Base-by-base conservation (phyloP, 2,329 filamentous ascomycete genomes). In the Remersonia thermophila region DNA sequence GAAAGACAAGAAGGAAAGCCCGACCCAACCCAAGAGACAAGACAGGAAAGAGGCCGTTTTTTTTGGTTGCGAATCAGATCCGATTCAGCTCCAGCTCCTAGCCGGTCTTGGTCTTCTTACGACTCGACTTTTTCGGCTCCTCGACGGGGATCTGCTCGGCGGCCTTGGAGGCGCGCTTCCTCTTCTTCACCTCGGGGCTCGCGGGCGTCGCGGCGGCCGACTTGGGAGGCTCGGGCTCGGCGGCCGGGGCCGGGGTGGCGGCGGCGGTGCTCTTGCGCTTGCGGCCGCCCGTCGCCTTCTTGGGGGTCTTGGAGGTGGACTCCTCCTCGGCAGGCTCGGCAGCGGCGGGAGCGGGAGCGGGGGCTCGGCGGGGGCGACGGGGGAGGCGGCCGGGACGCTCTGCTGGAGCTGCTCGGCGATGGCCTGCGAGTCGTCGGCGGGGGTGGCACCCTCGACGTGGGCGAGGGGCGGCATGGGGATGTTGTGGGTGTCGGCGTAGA, bases 161-260 rank as follows among this genome's bases (percentile, higher is more conserved):
- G 28, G 61, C 67, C 64, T 77, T 77, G 48, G 69, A 71, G 8
- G 62, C 60, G 40, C 73, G 61, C 58, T 76, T 69, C 47, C 73
- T 65, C 70, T 78, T 79, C 66, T 74, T 73, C 45, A 30, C 33
- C 39, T 73, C 73, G 20, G 73, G 71, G 54, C 68, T 74, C 38
- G 63, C 63, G 17, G 67, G 64, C 20, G 60, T 60, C 20, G 57
- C 55, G 36, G 47, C 56, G 36, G 47, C 56, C 17, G 59, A 48
- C 55, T 63, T 62, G 35, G 52, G 46, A 13, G 55, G 38, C 48
- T 62, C 58, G 51, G 58, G 46, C 49, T 64, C 63, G 35, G 61
- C 59, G 12, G 63, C 60, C 27, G 27, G 27, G n/a, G 63, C 60
- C n/a, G 59, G 60, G 5, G 60, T 60, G 18, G 64, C 61, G 14